Evolutionary conservation across 352 stramenopile species (phyloP).

Genomic region (Phytophthora europaea): DNA sequence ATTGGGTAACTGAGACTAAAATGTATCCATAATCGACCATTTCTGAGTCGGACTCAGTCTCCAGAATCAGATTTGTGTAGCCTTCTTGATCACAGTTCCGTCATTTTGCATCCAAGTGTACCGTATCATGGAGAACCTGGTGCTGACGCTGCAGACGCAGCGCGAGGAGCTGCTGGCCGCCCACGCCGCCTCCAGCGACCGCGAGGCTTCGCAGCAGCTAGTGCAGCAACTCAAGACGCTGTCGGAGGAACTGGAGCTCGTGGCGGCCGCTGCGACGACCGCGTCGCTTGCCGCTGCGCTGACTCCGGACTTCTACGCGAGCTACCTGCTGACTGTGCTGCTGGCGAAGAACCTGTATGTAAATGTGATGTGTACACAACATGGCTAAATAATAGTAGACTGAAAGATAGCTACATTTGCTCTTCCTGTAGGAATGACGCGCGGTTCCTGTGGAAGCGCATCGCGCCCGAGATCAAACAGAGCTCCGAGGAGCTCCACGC

Average conservation of each 20-base stretch:
- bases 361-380: neutral
- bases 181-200: conserved; percentile 32
- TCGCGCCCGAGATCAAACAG: conserved; percentile 53
- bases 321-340: conserved; percentile 63
- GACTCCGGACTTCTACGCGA: conserved; percentile 64
- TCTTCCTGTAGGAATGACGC: conserved; percentile 58
- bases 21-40: neutral
- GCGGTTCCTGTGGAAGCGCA: conserved; percentile 83
- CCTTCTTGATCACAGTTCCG: neutral
- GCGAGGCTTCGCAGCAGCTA: conserved; percentile 9
- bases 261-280: conserved; percentile 42
- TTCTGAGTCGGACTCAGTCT: neutral
- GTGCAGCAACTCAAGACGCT: conserved; percentile 50
- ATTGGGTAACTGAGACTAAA: neutral
- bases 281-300: conserved; percentile 48
- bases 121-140: conserved; percentile 54
- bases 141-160: conserved; percentile 56
- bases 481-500: conserved; percentile 47
- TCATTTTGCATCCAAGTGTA: neutral
- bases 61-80: conserved; percentile 3
- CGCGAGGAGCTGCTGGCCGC: conserved; percentile 49
- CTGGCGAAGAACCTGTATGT: conserved; percentile 63
- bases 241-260: conserved; percentile 70
- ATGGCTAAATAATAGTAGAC: neutral
- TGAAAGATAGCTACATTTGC: neutral